Conservation (phyloP, 2,329 filamentous ascomycete species). For the Sodiomyces alkalinus region DNA sequence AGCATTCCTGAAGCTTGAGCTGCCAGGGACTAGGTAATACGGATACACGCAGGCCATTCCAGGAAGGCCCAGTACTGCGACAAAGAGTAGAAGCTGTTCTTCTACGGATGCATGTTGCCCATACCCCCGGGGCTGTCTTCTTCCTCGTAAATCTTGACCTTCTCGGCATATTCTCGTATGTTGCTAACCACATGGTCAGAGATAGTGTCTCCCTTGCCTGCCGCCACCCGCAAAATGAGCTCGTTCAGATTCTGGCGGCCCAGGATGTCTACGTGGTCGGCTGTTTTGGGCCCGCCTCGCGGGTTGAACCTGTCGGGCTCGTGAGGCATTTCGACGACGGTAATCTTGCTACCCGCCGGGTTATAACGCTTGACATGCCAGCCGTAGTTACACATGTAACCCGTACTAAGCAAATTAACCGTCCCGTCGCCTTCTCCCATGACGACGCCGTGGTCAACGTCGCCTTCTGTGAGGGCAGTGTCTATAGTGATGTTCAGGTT, state of each 20-base stretch:
- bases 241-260: constrained; percentile 83
- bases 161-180: constrained; percentile 69
- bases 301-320: constrained; percentile 88
- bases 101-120: too few relatives aligned
- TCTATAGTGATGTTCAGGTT: constrained; percentile 63
- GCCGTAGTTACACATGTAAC: constrained; percentile 94
- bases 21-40: too few relatives aligned
- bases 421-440: constrained; percentile 95
- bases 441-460: constrained; percentile 75
- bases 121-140: constrained; percentile 10
- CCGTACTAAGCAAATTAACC: constrained; percentile 77
- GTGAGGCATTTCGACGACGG: constrained; percentile 89
- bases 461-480: constrained; percentile 41
- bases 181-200: constrained; percentile 64
- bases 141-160: constrained; percentile 69
- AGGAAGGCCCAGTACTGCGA: too few relatives aligned
- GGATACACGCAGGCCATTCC: too few relatives aligned
- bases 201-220: constrained; percentile 69
- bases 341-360: constrained; percentile 66
- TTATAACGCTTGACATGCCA: constrained; percentile 94
- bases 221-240: constrained; percentile 71
- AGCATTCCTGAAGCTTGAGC: too few relatives aligned
- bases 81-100: too few relatives aligned
- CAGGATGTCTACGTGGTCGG: constrained; percentile 93
- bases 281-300: constrained; percentile 52